Evolutionary conservation across 2,329 filamentous ascomycete species (phyloP).

Genomic region (Calonectria ilicicola): DNA sequence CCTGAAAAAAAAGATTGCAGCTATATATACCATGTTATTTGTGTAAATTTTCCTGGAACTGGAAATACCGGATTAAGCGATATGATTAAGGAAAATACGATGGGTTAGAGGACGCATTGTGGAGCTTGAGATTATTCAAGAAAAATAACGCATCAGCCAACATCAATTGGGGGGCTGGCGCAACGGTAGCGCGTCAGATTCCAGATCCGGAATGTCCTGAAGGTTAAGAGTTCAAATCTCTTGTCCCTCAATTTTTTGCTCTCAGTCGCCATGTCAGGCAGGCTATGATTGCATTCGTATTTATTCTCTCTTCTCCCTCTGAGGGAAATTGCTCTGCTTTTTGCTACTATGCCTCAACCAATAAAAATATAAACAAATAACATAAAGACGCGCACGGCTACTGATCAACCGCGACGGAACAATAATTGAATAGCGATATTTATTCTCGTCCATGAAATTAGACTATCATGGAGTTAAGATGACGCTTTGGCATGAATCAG

Average conservation of each 20-base stretch:
- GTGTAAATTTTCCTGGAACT: not conserved
- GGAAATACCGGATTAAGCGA: not conserved
- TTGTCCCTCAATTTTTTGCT: not conserved
- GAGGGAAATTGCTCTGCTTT: too few relatives aligned
- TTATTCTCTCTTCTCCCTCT: not conserved
- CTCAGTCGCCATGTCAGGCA: not conserved
- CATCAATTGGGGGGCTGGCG: conserved; percentile 4
- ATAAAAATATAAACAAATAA: too few relatives aligned
- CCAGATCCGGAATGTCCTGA: not conserved
- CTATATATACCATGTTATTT: too few relatives aligned
- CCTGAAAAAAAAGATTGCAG: too few relatives aligned
- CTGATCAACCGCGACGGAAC: too few relatives aligned
- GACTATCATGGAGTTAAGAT: too few relatives aligned
- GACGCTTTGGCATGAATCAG: too few relatives aligned
- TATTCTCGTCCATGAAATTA: too few relatives aligned
- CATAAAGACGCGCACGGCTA: too few relatives aligned
- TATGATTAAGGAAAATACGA: not conserved
- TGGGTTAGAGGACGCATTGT: not conserved
- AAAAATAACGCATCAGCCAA: not conserved
- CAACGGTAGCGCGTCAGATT: conserved; percentile 10
- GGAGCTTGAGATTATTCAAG: not conserved
- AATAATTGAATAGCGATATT: too few relatives aligned
- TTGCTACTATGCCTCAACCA: too few relatives aligned
- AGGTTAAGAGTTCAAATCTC: conserved; percentile 12
- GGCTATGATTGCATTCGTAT: not conserved